Percentiles rank a stretch among this genome's conserved stretches.
phyloP scores from a whole-genome alignment of 148 eudicot genomes.

The Dysphania ambrosioides region DNA sequence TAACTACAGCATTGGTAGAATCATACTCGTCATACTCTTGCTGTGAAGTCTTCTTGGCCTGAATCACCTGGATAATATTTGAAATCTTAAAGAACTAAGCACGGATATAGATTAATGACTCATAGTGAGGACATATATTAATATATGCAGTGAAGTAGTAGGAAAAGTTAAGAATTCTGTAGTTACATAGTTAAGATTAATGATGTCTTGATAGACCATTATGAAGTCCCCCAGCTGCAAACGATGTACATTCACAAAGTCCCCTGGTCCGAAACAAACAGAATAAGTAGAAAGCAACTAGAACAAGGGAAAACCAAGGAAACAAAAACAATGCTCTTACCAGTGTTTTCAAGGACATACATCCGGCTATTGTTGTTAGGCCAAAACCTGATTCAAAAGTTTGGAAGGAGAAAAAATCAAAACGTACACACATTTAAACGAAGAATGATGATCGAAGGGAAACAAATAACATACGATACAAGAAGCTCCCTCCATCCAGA shows the following conservation, averaged over 20 bases:
- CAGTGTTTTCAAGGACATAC: constrained; percentile 89
- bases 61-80: constrained; percentile 44
- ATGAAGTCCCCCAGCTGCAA: constrained; percentile 63
- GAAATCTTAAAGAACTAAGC: neutral
- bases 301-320: neutral
- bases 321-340: constrained; percentile 22
- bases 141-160: neutral
- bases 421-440: neutral
- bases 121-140: neutral
- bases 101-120: neutral
- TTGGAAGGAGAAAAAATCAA: neutral
- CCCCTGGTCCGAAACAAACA: constrained; percentile 36
- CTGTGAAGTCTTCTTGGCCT: constrained; percentile 51
- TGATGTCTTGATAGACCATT: constrained; percentile 52
- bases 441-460: neutral
- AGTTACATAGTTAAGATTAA: constrained; percentile 54
- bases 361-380: constrained; percentile 89
- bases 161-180: constrained; percentile 1
- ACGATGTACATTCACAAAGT: constrained; percentile 51
- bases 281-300: neutral
- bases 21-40: constrained; percentile 28
- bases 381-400: constrained; percentile 56
- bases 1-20: constrained; percentile 22
- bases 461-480: neutral
- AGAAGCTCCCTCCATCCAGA: neutral